These are phyloP conservation scores for Gamsiella multidivaricata DNA, from an alignment of 192 early-diverging fungal species.

Conservation along the genomic window DNA sequence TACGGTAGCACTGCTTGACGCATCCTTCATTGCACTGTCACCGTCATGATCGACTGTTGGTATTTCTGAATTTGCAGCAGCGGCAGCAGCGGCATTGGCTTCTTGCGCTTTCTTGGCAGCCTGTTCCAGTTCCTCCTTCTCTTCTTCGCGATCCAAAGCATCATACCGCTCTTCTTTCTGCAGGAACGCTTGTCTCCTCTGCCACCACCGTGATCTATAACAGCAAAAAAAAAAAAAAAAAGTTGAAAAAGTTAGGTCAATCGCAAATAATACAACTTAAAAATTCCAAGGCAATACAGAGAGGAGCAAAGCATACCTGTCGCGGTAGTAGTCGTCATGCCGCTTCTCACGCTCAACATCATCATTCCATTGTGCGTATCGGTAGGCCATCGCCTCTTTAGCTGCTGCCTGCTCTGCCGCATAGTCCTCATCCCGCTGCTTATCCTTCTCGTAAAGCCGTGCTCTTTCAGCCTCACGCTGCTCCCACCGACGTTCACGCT, in stretches of 20 bases:
- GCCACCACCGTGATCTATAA: constrained; percentile 78
- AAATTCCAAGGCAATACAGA: constrained; percentile 20
- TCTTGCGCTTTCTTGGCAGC: constrained; percentile 54
- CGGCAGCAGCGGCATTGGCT: constrained; percentile 28
- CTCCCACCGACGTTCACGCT: constrained; percentile 76
- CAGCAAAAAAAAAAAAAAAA: not conserved
- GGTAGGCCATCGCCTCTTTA: constrained; percentile 44
- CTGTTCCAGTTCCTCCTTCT: constrained; percentile 77
- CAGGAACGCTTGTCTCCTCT: constrained; percentile 62
- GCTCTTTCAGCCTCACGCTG: constrained; percentile 61
- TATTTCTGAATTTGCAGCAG: constrained; percentile 28
- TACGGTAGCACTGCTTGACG: not conserved
- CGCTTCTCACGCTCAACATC: constrained; percentile 70
- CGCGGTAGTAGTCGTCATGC: constrained; percentile 80
- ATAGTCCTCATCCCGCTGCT: constrained; percentile 56
- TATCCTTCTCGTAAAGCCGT: constrained; percentile 61
- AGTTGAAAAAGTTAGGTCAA: not conserved
- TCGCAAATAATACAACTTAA: too few species aligned
- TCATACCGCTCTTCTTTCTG: constrained; percentile 50
- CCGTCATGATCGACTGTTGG: constrained; percentile 8
- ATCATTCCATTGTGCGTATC: constrained; percentile 78
- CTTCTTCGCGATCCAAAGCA: constrained; percentile 68
- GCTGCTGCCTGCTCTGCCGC: constrained; percentile 43
- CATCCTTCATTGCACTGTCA: constrained; percentile 16
- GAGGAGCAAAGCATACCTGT: constrained; percentile 61